Evolutionary conservation across 148 eudicot species (phyloP), one percentile per base, ranked within the genome.

Genomic region (Arbutus unedo): DNA sequence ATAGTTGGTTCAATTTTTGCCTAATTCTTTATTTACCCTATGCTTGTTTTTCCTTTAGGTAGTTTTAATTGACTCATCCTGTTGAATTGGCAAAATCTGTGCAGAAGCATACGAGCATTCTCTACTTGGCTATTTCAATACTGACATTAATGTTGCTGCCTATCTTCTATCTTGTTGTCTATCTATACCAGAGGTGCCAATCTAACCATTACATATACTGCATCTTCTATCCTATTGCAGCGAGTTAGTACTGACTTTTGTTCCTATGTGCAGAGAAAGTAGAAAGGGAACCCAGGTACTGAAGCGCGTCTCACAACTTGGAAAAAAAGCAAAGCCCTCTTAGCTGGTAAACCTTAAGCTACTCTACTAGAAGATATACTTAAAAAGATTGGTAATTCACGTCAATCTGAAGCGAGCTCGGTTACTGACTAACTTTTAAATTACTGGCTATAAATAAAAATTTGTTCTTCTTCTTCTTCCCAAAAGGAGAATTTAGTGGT

Each of bases 71-170:
- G 0, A 56, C 6, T 0, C 11, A 21, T 8, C 1, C 48, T 79
- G 77, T 60, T 57, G 57, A 50, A 57, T 60, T 64, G 45, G 64
- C 78, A 74, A 74, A 74, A 18, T 79, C 38, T 76, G 6, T 90
- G 86, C 97, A 96, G 99, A 96, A 94, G 90, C 90, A 94, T 56
- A 86, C 92, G 38, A 93, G 89, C 84, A 79, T 92, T 31, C 85
- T 96, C 48, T 94, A 94, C 88, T 85, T 93, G 87, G 94, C 97
- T 64, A 85, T 87, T 31, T 91, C 99, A 54, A 87, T 96, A 79
- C 82, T 96, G 87, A 83, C 88, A 4, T 59, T 96, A 91, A 91
- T 96, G 99, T 81, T 96, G 86, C 94, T 96, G 82, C 99, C 99
- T 49, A 81, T 96, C 84, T 96, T 96, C 87, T 96, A 96, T 71